phyloP scores from a whole-genome alignment of 495 filamentous ascomycete genomes.

The Durotheca rogersii region DNA sequence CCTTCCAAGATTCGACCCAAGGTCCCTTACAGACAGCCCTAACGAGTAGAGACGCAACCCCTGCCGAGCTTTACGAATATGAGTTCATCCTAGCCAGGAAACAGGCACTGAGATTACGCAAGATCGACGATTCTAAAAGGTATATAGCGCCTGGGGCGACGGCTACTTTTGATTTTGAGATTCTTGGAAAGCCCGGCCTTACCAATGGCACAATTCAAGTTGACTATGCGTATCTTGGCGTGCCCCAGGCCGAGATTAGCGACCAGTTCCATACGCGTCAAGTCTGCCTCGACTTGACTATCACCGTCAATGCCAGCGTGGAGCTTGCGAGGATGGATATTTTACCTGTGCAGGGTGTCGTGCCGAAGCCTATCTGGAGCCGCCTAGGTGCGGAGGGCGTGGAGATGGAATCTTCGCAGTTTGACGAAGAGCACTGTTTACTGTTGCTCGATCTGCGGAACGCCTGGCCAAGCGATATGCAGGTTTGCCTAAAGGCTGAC shows the following conservation, averaged over 20 bases:
- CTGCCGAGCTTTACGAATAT: constrained; percentile 79
- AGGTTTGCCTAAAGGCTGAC: constrained; percentile 53
- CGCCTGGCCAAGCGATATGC: constrained; percentile 76
- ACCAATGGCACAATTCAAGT: constrained; percentile 80
- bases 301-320: constrained; percentile 89
- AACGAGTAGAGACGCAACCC: constrained; percentile 69
- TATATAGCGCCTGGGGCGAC: constrained; percentile 69
- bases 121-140: constrained; percentile 50
- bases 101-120: constrained; percentile 68
- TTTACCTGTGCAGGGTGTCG: constrained; percentile 61
- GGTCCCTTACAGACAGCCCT: constrained; percentile 72
- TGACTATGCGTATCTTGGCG: constrained; percentile 75
- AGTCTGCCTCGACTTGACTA: constrained; percentile 74
- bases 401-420: constrained; percentile 29
- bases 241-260: constrained; percentile 60
- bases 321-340: constrained; percentile 78
- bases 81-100: constrained; percentile 74
- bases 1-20: constrained; percentile 86
- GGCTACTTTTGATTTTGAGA: constrained; percentile 76
- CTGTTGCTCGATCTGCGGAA: constrained; percentile 84
- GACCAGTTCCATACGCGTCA: constrained; percentile 82
- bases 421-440: constrained; percentile 68
- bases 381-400: constrained; percentile 26
- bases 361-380: constrained; percentile 51
- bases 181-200: constrained; percentile 80